phyloP scores from a whole-genome alignment of 1,284 basidiomycete genomes.

The Mycena sp. region DNA sequence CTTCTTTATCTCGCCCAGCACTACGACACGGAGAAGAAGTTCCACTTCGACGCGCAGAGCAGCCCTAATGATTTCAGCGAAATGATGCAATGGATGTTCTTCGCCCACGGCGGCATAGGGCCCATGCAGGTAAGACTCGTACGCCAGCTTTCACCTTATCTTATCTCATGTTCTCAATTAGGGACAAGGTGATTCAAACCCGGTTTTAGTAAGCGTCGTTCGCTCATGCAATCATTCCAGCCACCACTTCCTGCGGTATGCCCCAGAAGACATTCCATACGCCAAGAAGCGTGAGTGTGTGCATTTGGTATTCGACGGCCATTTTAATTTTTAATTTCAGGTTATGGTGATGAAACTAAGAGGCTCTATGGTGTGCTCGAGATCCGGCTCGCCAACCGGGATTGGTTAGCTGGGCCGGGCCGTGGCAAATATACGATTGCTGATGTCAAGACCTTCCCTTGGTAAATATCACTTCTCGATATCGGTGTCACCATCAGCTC shows the following conservation, averaged over 20 bases:
- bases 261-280: slow-evolving; percentile 73
- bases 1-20: slow-evolving; percentile 71
- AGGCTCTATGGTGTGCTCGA: slow-evolving; percentile 83
- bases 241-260: slow-evolving; percentile 63
- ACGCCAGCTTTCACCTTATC: background rate
- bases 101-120: slow-evolving; percentile 75
- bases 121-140: slow-evolving; percentile 77
- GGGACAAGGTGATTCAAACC: background rate
- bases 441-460: slow-evolving; percentile 64
- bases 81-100: slow-evolving; percentile 85
- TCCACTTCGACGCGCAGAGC: slow-evolving; percentile 59
- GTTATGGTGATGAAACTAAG: slow-evolving; percentile 81
- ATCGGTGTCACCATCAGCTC: no score
- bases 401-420: slow-evolving; percentile 77
- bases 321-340: background rate
- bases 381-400: slow-evolving; percentile 64
- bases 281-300: slow-evolving; percentile 54
- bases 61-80: slow-evolving; percentile 62
- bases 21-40: slow-evolving; percentile 66
- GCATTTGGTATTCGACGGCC: background rate
- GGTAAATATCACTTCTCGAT: background rate
- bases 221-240: no score
- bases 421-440: slow-evolving; percentile 74
- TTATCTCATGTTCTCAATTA: background rate
- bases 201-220: no score